Evolutionary conservation across 257 asterid species (phyloP).

Genomic region (Pogostemon cablin): DNA sequence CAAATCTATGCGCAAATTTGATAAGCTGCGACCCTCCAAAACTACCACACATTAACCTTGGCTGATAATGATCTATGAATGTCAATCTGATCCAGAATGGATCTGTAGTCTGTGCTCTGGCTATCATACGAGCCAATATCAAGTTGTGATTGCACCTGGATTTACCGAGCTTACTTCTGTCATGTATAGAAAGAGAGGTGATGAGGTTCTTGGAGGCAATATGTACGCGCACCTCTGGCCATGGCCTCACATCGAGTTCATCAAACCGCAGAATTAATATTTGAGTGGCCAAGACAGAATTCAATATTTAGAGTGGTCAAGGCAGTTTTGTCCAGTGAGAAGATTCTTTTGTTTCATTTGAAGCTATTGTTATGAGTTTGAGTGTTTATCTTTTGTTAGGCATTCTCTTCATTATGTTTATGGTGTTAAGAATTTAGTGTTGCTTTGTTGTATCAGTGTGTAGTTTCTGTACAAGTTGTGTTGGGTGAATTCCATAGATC

Average conservation of each 20-base stretch:
- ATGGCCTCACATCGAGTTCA: conserved; percentile 22
- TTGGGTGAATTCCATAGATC: conserved; percentile 18
- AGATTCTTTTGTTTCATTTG: conserved; percentile 23
- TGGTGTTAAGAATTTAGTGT: conserved; percentile 27
- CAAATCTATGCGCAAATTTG: conserved; percentile 73
- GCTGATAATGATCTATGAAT: conserved; percentile 35
- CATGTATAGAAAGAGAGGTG: not conserved
- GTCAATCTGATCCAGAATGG: conserved; percentile 28
- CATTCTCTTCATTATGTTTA: conserved; percentile 27
- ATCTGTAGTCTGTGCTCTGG: conserved; percentile 27
- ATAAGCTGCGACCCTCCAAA: conserved; percentile 60
- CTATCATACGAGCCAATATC: conserved; percentile 24
- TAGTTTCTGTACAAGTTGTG: conserved; percentile 31
- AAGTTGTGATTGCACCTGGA: conserved; percentile 4
- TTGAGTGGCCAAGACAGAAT: conserved; percentile 29
- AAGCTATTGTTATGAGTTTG: conserved; percentile 24
- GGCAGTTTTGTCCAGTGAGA: conserved; percentile 21
- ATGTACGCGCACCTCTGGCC: not conserved
- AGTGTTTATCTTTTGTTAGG: conserved; percentile 23
- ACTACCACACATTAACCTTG: conserved; percentile 48
- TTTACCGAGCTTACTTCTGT: conserved; percentile 7
- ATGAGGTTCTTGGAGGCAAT: conserved; percentile 1
- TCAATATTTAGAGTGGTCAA: conserved; percentile 29
- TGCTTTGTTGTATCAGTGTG: conserved; percentile 25
- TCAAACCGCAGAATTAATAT: conserved; percentile 30